Evolutionary conservation across 2,329 filamentous ascomycete genomes (phyloP).

Genomic region (Xylaria sp.): DNA sequence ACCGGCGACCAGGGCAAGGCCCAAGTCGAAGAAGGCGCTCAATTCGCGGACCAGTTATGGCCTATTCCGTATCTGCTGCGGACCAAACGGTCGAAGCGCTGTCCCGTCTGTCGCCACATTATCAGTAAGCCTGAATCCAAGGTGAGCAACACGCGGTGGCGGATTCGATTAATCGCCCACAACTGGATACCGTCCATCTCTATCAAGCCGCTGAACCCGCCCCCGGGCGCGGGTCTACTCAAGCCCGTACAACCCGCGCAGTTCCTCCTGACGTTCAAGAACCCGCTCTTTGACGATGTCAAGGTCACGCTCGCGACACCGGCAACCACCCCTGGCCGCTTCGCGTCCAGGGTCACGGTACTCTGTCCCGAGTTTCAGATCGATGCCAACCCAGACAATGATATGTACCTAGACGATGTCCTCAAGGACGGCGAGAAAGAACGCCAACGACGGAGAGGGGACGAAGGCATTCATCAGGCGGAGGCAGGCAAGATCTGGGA

Average conservation of each 20-base stretch:
- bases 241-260: constrained; percentile 73
- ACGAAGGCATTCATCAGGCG: constrained; percentile 65
- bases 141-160: constrained; percentile 87
- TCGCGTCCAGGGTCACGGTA: constrained; percentile 85
- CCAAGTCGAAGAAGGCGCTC: constrained; percentile 63
- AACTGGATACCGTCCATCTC: constrained; percentile 88
- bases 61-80: constrained; percentile 85
- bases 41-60: constrained; percentile 78
- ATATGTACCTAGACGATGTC: constrained; percentile 87
- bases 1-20: constrained; percentile 60
- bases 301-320: constrained; percentile 90
- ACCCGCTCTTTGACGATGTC: constrained; percentile 92
- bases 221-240: constrained; percentile 53
- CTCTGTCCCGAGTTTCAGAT: constrained; percentile 95
- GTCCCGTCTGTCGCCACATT: constrained; percentile 91
- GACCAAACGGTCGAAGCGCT: constrained; percentile 94
- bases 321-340: constrained; percentile 78
- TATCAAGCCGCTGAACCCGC: constrained; percentile 68
- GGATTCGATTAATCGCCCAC: constrained; percentile 88
- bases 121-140: constrained; percentile 95
- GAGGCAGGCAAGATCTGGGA: constrained; percentile 98
- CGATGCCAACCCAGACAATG: constrained; percentile 86
- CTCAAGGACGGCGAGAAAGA: constrained; percentile 66
- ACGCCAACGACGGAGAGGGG: constrained; percentile 53
- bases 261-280: constrained; percentile 89